Evolutionary conservation across 495 filamentous ascomycete species (phyloP).

Genomic region (Neurospora terricola): DNA sequence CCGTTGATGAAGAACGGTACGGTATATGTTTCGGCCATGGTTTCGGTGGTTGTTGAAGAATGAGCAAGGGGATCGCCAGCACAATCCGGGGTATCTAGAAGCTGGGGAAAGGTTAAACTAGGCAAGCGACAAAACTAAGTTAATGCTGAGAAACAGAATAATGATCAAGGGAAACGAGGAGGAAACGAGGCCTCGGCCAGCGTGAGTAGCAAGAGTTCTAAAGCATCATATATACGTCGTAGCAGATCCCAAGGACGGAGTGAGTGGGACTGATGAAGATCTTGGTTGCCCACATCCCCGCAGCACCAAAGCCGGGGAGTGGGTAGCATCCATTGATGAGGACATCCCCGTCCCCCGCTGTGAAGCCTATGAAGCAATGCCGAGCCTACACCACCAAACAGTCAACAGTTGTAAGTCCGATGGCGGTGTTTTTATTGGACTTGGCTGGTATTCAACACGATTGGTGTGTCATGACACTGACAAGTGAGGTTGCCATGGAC

Average conservation of each 20-base stretch:
- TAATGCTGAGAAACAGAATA: not conserved
- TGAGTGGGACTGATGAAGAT: not conserved
- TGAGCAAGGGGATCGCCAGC: not conserved
- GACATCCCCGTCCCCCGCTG: not conserved
- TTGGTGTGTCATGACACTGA: not conserved
- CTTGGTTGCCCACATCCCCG: not conserved
- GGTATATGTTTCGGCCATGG: slow-evolving; percentile 18
- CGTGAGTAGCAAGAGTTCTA: not conserved
- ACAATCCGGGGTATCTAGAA: not conserved
- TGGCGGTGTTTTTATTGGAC: not conserved
- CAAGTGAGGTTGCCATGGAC: not conserved
- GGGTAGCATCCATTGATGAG: not conserved
- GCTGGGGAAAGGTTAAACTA: not conserved
- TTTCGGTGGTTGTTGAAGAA: not conserved
- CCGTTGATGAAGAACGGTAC: slow-evolving; percentile 69
- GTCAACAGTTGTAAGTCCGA: not conserved
- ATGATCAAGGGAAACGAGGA: not conserved
- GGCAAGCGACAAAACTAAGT: not conserved
- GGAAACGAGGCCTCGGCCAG: not conserved
- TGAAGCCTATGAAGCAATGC: not conserved
- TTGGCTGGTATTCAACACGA: not conserved
- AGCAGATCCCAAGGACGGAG: not conserved
- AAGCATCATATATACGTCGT: not conserved
- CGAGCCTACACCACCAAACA: not conserved
- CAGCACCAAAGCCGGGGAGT: not conserved